phyloP scores from a whole-genome alignment of 1,284 basidiomycete species.

The Volvariella volvacea region DNA sequence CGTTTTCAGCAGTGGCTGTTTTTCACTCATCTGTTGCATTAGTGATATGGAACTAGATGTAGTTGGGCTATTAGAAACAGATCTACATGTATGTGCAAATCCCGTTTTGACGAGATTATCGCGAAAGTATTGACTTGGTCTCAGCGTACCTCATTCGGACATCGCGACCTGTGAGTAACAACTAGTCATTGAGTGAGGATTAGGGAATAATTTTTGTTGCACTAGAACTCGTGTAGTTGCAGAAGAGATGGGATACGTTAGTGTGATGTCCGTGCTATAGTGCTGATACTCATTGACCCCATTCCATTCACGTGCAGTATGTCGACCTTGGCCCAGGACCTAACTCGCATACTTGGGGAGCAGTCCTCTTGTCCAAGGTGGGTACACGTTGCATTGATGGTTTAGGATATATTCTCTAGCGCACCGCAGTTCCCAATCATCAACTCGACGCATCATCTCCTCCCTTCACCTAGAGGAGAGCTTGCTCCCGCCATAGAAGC shows the following conservation, averaged over 20 bases:
- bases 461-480: constrained; percentile 86
- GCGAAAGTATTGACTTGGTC: constrained; percentile 5
- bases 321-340: constrained; percentile 85
- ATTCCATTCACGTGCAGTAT: constrained; percentile 35
- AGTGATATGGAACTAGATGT: constrained; percentile 81
- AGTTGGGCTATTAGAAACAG: constrained; percentile 82
- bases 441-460: constrained; percentile 82
- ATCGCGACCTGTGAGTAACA: constrained; percentile 71
- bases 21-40: constrained; percentile 1
- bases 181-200: background rate
- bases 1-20: constrained; percentile 2
- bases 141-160: constrained; percentile 82
- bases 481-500: constrained; percentile 92
- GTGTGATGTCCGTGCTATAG: no score
- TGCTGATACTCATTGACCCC: background rate
- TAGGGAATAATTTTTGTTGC: background rate
- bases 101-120: background rate
- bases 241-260: constrained; percentile 80
- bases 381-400: constrained; percentile 3
- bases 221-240: constrained; percentile 66
- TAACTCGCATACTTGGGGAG: constrained; percentile 90
- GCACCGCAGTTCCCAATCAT: constrained; percentile 77
- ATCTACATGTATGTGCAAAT: constrained; percentile 51
- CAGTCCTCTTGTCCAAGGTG: constrained; percentile 76
- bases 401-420: background rate